A percentile compares a stretch with the other conserved stretches of the same genome.
phyloP scores from a whole-genome alignment of 805 yeast species.

The Candida nanaspora region DNA sequence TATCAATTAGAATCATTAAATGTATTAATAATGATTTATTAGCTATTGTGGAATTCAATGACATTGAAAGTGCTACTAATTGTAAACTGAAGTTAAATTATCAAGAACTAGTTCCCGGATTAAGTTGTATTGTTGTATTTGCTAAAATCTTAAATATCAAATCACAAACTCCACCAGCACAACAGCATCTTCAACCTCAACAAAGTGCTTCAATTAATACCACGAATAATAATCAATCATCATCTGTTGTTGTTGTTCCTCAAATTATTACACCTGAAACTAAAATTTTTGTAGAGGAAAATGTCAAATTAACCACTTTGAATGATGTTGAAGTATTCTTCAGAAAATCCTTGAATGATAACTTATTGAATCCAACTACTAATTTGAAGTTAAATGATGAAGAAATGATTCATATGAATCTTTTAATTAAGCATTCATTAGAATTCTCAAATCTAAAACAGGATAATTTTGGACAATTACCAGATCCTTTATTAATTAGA shows the following conservation, averaged over 20 bases:
- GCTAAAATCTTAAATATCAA: conserved; percentile 53
- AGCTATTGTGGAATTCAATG: conserved; percentile 67
- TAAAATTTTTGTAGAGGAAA: too few relatives aligned
- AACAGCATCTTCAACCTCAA: conserved; percentile 11
- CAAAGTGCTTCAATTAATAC: not conserved
- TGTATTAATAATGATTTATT: conserved; percentile 22
- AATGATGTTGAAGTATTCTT: conserved; percentile 16
- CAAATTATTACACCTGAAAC: too few relatives aligned
- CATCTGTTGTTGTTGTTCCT: too few relatives aligned
- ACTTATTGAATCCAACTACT: not conserved
- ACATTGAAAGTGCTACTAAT: conserved; percentile 67
- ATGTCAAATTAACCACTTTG: conserved; percentile 12
- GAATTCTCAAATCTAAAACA: conserved; percentile 36
- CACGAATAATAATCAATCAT: not conserved
- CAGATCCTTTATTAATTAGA: conserved; percentile 61
- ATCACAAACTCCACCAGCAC: conserved; percentile 7
- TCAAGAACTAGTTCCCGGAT: conserved; percentile 75
- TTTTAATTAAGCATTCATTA: conserved; percentile 38
- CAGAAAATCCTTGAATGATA: conserved; percentile 8
- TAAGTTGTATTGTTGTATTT: conserved; percentile 71
- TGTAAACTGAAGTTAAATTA: conserved; percentile 77
- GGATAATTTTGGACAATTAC: conserved; percentile 63
- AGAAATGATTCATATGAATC: conserved; percentile 35
- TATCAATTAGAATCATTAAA: conserved; percentile 53
- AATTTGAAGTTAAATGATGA: conserved; percentile 37